phyloP scores from a whole-genome alignment of 2,329 filamentous ascomycete genomes.

The Epichloe sylvatica region DNA sequence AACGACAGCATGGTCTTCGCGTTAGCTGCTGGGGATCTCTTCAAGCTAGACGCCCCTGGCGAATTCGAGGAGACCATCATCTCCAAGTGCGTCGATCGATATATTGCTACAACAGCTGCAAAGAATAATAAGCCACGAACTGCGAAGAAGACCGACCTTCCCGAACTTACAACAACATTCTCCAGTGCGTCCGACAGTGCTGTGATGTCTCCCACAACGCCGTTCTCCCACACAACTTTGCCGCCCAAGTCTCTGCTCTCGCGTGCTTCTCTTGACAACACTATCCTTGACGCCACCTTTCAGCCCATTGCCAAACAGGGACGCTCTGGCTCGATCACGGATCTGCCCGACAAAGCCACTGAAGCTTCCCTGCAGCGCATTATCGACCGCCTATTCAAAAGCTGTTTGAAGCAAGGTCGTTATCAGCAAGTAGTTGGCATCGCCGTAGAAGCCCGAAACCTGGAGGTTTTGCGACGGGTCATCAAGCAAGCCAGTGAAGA shows the following conservation, averaged over 20 bases:
- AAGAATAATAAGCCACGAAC: conserved; percentile 33
- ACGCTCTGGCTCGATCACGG: conserved; percentile 45
- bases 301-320: conserved; percentile 39
- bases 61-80: conserved; percentile 99
- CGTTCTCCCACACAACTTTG: conserved; percentile 85
- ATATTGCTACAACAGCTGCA: conserved; percentile 60
- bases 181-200: conserved; percentile 53
- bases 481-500: conserved; percentile 84
- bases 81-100: conserved; percentile 95
- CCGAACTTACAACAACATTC: conserved; percentile 72
- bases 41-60: conserved; percentile 78
- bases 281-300: conserved; percentile 45
- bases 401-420: conserved; percentile 69
- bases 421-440: conserved; percentile 96
- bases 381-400: conserved; percentile 82
- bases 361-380: conserved; percentile 69
- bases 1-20: conserved; percentile 99
- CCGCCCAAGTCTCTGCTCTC: conserved; percentile 94
- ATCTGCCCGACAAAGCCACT: conserved; percentile 54
- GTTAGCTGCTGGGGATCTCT: conserved; percentile 83
- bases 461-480: conserved; percentile 72
- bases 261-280: conserved; percentile 55
- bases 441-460: conserved; percentile 83
- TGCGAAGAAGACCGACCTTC: conserved; percentile 35
- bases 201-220: conserved; percentile 76